Evolutionary conservation across 176 grass and related monocot species (phyloP), one percentile per base, ranked within the genome.

Genomic region (Musa acuminata): DNA sequence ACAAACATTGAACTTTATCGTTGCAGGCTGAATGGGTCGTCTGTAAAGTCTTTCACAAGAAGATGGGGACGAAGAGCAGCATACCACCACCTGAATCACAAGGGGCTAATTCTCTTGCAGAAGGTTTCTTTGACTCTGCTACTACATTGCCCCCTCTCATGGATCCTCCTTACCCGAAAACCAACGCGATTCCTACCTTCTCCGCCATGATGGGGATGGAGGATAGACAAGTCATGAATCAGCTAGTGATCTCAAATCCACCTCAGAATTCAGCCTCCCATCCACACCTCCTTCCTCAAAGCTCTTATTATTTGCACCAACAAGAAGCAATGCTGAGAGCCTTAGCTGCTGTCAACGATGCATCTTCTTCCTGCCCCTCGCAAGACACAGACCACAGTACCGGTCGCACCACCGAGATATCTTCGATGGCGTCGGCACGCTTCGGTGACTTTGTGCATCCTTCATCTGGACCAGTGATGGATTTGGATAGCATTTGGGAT

Each of bases 1-100:
- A 21, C 5, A 43, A 43, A 21, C 5, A 22, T 21, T 21, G 9
- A 21, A 21, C 53, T 72, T 49, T 64, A 52, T 19, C 3, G 24
- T 13, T 79, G 82, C 69, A 84, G 82, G 82, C 79, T 74, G 82
- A 84, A 68, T 84, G 82, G 82, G 82, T 59, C 21, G 82, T 84
- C 10, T 79, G 75, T 77, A 79, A 76, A 49, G 59, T 84, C 64
- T 84, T 84, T 52, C 76, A 84, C 50, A 84, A 84, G 69, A 84
- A 72, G 57, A 27, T 63, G 11, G 82, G 59, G 55, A 43, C 73
- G 16, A 79, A 79, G 53, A 79, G 54, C 71, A 72, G 82, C 27
- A 68, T 76, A 17, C 69, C 76, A 43, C 73, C 81, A 19, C 62
- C 29, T 68, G 65, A 53, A 63, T 71, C 77, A 77, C 52, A 82